Evolutionary conservation across 2,329 filamentous ascomycete genomes (phyloP), one percentile per base, ranked within the genome.

Genomic region (Plenodomus tracheiphilus): DNA sequence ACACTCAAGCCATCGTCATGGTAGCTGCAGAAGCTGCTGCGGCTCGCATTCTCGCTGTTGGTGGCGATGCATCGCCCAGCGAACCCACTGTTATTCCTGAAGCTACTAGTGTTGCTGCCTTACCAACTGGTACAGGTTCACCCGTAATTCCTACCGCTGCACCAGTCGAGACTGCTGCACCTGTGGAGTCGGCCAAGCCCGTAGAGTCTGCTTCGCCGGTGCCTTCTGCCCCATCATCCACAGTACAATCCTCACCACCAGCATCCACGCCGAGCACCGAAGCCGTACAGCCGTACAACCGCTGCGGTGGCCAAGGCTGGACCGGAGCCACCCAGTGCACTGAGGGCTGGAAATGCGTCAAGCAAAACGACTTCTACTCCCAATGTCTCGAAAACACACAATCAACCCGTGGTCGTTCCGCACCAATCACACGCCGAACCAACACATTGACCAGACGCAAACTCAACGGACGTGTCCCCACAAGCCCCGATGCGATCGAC

Each of bases 1-100:
- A 90, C 71, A 87, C 86, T 1, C 81, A 83, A 40, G 80, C 84
- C 1, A 80, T 83, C 34, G 82, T 88, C 58, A 84, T 88, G 65
- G 77, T 84, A 30, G 83, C 80, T 16, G 81, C 85, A 16, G 86
- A 88, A 74, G 78, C 79, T 36, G 84, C 84, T 8, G 79, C 79
- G 4, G 75, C 76, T 56, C 79, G 72, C 57, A 81, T 81, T 51
- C 59, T 82, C 16, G 76, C 75, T 16, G 58, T 79, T 17, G 53
- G 53, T n/a, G 44, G 50, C 9, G 44, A 41, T 22, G 40, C 77
- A 17, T 56, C 53, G 25, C 38, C 21, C 7, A 44, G 58, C 3
- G 39, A 39, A 37, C 35, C 44, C 1, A 25, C 22, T 25, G 32
- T 48, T 16, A 34, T 40, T 28, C 44, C 49, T n/a, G 51, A 47